phyloP scores from a whole-genome alignment of 2,329 filamentous ascomycete species.

The Penicillium sp. region DNA sequence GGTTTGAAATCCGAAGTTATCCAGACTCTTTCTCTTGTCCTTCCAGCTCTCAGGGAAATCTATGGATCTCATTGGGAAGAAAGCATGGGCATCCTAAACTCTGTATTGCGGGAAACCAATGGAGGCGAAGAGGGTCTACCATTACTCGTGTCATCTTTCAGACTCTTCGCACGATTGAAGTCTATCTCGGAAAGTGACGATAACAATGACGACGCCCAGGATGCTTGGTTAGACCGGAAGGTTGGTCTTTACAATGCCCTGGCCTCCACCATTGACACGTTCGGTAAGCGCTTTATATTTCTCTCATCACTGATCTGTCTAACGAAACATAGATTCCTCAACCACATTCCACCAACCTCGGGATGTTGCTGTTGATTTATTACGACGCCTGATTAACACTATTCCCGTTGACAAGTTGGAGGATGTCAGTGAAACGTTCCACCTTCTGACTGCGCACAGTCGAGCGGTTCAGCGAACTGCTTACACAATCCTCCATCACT shows the following conservation, averaged over 20 bases:
- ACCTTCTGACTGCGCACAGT: constrained; percentile 72
- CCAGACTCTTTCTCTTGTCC: constrained; percentile 51
- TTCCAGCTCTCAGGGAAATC: constrained; percentile 74
- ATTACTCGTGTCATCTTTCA: constrained; percentile 68
- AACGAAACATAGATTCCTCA: constrained; percentile 40
- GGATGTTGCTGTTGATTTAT: constrained; percentile 69
- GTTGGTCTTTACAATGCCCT: constrained; percentile 57
- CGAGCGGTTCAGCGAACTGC: constrained; percentile 73
- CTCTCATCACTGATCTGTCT: constrained; percentile 8
- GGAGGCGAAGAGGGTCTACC: constrained; percentile 55
- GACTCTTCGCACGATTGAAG: constrained; percentile 64
- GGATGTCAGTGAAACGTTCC: constrained; percentile 68
- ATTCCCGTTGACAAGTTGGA: constrained; percentile 61
- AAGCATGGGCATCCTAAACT: constrained; percentile 57
- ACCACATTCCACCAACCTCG: constrained; percentile 63
- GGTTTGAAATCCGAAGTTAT: constrained; percentile 40
- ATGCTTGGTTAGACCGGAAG: constrained; percentile 65
- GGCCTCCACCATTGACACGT: constrained; percentile 40
- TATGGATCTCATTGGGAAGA: constrained; percentile 87
- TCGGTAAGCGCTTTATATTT: constrained; percentile 31
- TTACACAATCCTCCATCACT: constrained; percentile 73
- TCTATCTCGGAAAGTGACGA: constrained; percentile 62
- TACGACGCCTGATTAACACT: constrained; percentile 66
- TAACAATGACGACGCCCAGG: constrained; percentile 80
- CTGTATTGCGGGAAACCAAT: constrained; percentile 54